These are phyloP conservation scores for Saccharomycopsis sp. DNA, from an alignment of 805 yeast species.

Conservation along the genomic window DNA sequence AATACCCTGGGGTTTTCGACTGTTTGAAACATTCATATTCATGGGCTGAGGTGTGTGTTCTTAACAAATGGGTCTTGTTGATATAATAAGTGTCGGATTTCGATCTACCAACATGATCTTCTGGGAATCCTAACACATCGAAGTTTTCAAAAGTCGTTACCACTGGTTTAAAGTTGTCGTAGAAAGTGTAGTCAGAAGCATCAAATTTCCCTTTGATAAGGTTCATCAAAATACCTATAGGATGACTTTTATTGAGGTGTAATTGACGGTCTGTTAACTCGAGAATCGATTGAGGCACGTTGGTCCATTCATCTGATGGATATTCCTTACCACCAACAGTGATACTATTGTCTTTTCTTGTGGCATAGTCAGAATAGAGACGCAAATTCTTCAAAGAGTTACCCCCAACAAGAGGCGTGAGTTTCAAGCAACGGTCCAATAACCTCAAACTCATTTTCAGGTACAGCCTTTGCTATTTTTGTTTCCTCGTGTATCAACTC, in stretches of 20 bases:
- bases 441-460: neutral
- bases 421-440: neutral
- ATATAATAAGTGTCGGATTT: constrained; percentile 90
- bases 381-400: neutral
- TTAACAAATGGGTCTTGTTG: constrained; percentile 60
- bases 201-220: constrained; percentile 65
- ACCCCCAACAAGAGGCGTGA: neutral
- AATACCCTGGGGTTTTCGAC: constrained; percentile 61
- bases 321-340: constrained; percentile 44
- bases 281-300: constrained; percentile 70
- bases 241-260: constrained; percentile 72
- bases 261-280: constrained; percentile 64
- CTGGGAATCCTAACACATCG: constrained; percentile 86
- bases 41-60: constrained; percentile 98
- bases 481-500: too few species aligned
- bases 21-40: constrained; percentile 76
- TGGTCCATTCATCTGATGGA: constrained; percentile 73
- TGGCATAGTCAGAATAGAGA: neutral
- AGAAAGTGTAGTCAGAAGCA: constrained; percentile 66
- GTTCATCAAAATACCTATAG: constrained; percentile 77
- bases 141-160: constrained; percentile 82
- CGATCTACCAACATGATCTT: constrained; percentile 89
- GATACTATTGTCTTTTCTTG: constrained; percentile 15
- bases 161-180: constrained; percentile 73
- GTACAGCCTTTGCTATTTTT: too few species aligned